phyloP scores from a whole-genome alignment of 805 yeast species.

The Candida andamanensis region DNA sequence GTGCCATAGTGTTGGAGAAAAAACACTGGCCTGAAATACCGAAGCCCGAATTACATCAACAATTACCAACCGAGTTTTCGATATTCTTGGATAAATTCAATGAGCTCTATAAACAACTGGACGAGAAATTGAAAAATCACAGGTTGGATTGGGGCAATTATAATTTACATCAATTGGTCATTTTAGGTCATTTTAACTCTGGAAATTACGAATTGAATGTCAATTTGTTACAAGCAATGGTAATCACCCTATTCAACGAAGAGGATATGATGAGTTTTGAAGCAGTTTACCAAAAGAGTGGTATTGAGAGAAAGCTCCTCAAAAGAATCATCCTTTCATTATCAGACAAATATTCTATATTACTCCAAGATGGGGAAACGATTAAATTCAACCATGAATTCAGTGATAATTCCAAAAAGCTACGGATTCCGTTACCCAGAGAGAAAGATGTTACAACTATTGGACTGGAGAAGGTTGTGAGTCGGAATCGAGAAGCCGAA shows the following conservation, averaged over 20 bases:
- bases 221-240: constrained; percentile 41
- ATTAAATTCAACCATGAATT: constrained; percentile 20
- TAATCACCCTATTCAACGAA: constrained; percentile 34
- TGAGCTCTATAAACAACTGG: constrained; percentile 14
- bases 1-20: constrained; percentile 28
- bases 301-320: constrained; percentile 29
- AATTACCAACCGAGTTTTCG: constrained; percentile 20
- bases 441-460: constrained; percentile 12
- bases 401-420: constrained; percentile 21
- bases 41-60: constrained; percentile 14
- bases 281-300: constrained; percentile 21
- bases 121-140: constrained; percentile 20
- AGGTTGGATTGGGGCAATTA: constrained; percentile 38
- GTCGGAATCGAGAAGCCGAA: constrained; percentile 24
- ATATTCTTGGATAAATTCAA: constrained; percentile 18
- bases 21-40: constrained; percentile 40
- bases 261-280: constrained; percentile 13
- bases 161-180: constrained; percentile 36
- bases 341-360: constrained; percentile 26
- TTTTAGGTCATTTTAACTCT: constrained; percentile 25
- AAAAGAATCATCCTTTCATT: constrained; percentile 25
- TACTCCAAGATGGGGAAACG: constrained; percentile 12
- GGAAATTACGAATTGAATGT: constrained; percentile 30
- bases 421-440: constrained; percentile 26
- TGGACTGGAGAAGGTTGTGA: constrained; percentile 7